Base-by-base conservation (phyloP, 2,329 filamentous ascomycete species). In the Colletotrichum tabaci region DNA sequence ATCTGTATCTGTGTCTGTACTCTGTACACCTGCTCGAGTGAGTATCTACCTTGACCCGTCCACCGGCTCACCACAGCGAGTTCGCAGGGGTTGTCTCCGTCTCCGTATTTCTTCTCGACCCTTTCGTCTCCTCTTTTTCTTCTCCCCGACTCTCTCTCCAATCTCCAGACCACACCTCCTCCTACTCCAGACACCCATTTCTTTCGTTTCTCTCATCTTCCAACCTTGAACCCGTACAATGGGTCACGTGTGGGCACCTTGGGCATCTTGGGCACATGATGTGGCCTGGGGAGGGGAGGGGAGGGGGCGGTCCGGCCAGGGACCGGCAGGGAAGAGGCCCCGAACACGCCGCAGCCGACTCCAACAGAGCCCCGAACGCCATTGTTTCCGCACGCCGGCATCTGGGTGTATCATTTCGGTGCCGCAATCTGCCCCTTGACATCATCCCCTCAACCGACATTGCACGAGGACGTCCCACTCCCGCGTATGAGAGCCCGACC, bases 371-470 rank as follows among this genome's bases (percentile, higher is more conserved):
- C 57, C 56, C 44, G 53, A 52, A 61, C 50, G 67, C 63, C 67
- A 71, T 46, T 57, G 40, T 21, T 67, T 47, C 61, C 55, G 57
- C 56, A 53, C 44, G 15, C 56, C 62, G 15, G 30, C 8, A 21
- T 38, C 7, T 38, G 30, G 44, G n/a, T 23, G 26, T 30, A 38
- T 38, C 18, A 40, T 40, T 52, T 38, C 35, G 16, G 23, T 62
- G 60, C 47, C 47, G 8, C 58, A 40, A 49, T 50, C 60, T 23
- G 60, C 38, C 46, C 46, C 56, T 68, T 69, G 69, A 64, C 69
- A 72, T 72, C 69, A 69, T 72, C 47, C 47, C 53, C 47, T 40
- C 58, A 68, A 56, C 60, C 69, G 47, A 61, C 55, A 44, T 69
- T 42, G 38, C 35, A 40, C 49, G 38, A 42, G 8, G 26, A 44